Evolutionary conservation across 2,329 filamentous ascomycete genomes (phyloP).

Genomic region (Akanthomyces dipterigenus): DNA sequence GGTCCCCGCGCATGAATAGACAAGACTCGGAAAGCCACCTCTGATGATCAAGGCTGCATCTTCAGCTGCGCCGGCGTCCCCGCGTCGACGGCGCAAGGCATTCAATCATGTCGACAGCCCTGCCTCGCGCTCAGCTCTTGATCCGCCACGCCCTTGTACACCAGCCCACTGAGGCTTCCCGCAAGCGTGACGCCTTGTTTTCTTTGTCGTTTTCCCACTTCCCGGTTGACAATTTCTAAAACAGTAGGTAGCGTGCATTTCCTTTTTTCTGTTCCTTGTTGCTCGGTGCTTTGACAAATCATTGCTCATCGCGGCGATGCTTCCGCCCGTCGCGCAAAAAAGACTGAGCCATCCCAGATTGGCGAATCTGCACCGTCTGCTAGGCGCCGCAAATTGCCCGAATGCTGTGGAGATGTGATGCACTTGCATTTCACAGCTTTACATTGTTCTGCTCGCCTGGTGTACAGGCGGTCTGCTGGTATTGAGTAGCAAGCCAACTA

Average conservation of each 20-base stretch:
- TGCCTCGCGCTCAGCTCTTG: constrained; percentile 2
- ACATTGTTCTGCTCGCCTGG: too few species aligned
- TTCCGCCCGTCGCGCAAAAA: neutral
- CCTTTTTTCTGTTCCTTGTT: too few species aligned
- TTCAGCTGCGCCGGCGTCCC: constrained; percentile 7
- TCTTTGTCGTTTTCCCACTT: constrained; percentile 3
- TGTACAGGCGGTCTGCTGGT: neutral
- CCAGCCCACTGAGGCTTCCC: neutral
- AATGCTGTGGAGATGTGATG: neutral
- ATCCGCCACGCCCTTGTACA: neutral
- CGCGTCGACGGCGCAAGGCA: neutral
- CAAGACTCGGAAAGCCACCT: neutral
- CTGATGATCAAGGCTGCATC: constrained; percentile 6
- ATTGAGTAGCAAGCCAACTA: too few species aligned
- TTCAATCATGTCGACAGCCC: neutral
- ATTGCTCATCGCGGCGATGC: neutral
- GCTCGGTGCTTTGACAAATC: neutral
- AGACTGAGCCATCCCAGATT: neutral
- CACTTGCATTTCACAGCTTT: neutral
- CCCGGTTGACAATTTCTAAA: neutral
- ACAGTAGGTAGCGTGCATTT: neutral
- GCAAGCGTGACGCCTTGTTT: constrained; percentile 6
- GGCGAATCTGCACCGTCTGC: neutral
- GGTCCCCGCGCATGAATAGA: neutral
- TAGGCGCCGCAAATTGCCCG: constrained; percentile 1